Conservation (phyloP, 352 stramenopile genomes). For the Phytophthora lateralis region DNA sequence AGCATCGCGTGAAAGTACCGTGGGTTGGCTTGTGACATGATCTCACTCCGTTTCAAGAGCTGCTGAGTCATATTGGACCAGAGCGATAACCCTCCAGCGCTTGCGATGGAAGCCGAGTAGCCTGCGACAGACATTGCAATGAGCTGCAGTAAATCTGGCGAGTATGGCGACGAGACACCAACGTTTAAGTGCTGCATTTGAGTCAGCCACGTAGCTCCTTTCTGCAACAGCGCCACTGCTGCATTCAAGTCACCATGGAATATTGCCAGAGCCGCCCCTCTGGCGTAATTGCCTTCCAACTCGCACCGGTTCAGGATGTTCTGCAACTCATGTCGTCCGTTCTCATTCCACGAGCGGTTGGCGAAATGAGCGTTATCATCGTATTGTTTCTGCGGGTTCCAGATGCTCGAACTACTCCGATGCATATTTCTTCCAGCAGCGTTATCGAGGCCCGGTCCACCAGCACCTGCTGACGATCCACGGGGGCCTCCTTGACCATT, state of each 20-base stretch:
- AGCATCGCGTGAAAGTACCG: conserved; percentile 86
- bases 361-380: conserved; percentile 53
- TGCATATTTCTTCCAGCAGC: conserved; percentile 49
- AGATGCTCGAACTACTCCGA: conserved; percentile 70
- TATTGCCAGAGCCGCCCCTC: conserved; percentile 74
- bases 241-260: conserved; percentile 84
- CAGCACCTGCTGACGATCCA: conserved; percentile 22
- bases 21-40: conserved; percentile 60
- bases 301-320: conserved; percentile 70
- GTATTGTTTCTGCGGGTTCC: conserved; percentile 62
- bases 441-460: conserved; percentile 39
- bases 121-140: conserved; percentile 88
- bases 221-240: conserved; percentile 73
- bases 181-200: conserved; percentile 60
- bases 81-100: conserved; percentile 49
- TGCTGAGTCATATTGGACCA: conserved; percentile 85
- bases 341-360: conserved; percentile 60
- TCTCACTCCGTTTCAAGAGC: conserved; percentile 76
- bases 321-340: conserved; percentile 56
- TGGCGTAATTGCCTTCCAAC: conserved; percentile 64
- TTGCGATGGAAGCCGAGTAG: conserved; percentile 65
- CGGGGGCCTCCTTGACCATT: conserved; percentile 41
- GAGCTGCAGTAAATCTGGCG: conserved; percentile 84
- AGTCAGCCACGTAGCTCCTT: conserved; percentile 66
- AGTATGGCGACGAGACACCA: conserved; percentile 43